Conservation (phyloP, 371 early-diverging fungal genomes). For the Rhizopus arrhizus region DNA sequence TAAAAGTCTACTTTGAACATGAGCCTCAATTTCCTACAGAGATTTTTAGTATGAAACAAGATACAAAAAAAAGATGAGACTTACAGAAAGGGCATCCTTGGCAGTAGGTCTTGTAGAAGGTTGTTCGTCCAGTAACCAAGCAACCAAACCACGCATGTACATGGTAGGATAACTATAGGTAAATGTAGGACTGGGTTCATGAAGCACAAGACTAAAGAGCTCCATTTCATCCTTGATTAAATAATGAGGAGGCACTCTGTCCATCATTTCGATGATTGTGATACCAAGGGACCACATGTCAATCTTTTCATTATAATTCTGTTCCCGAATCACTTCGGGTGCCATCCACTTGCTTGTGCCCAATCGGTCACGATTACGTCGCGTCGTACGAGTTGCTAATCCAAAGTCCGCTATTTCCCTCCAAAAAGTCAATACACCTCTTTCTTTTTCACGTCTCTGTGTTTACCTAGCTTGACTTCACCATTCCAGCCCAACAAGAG, state of each 20-base stretch:
- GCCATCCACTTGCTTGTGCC: conserved; percentile 62
- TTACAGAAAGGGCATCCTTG: conserved; percentile 27
- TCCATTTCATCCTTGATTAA: conserved; percentile 40
- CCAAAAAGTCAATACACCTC: not conserved
- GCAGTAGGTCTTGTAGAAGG: conserved; percentile 44
- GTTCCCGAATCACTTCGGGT: conserved; percentile 51
- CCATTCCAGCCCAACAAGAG: conserved; percentile 45
- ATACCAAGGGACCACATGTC: conserved; percentile 57
- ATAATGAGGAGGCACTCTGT: conserved; percentile 57
- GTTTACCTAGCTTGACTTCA: conserved; percentile 46
- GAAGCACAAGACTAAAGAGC: conserved; percentile 38
- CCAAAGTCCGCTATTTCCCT: conserved; percentile 49
- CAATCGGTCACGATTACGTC: conserved; percentile 42
- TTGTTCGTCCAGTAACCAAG: conserved; percentile 50
- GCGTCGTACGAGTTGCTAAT: conserved; percentile 41
- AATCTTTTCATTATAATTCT: conserved; percentile 44
- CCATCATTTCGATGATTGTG: conserved; percentile 59
- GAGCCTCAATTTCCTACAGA: conserved; percentile 8
- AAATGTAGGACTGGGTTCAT: conserved; percentile 51
- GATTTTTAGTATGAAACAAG: too few relatives aligned
- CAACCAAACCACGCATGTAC: conserved; percentile 51
- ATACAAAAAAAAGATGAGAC: too few relatives aligned
- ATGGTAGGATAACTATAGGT: conserved; percentile 48
- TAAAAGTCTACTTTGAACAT: conserved; percentile 34
- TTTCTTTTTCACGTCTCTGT: not conserved